A percentile compares a stretch with the other conserved stretches of the same genome.
Conservation (phyloP, 176 grass and related monocot species). For the Urochloa ruziziensis region DNA sequence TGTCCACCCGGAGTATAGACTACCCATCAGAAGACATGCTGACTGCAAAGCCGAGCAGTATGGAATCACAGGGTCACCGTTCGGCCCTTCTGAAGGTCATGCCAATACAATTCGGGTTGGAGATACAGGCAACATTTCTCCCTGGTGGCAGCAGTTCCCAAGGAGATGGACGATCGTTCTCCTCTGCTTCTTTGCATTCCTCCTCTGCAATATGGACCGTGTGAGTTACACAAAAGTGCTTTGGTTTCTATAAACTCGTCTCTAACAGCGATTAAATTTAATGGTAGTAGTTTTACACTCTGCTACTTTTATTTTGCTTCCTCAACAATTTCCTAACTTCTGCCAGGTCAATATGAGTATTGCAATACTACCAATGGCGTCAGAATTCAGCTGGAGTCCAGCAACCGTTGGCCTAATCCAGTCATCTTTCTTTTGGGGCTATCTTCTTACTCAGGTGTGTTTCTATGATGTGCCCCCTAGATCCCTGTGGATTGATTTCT, state of each 20-base stretch:
- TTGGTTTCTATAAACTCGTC: neutral
- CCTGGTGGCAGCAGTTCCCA: slow-evolving; percentile 87
- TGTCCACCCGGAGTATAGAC: slow-evolving; percentile 27
- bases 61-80: slow-evolving; percentile 54
- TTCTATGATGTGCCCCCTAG: too few species aligned
- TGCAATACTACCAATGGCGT: slow-evolving; percentile 92
- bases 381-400: slow-evolving; percentile 79
- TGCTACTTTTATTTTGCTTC: neutral
- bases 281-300: neutral
- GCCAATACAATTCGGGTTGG: slow-evolving; percentile 39
- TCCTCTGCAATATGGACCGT: slow-evolving; percentile 97
- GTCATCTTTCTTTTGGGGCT: slow-evolving; percentile 99
- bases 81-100: slow-evolving; percentile 47
- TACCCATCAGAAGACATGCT: slow-evolving; percentile 37
- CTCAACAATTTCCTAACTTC: neutral
- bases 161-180: slow-evolving; percentile 75
- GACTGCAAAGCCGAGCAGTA: slow-evolving; percentile 70
- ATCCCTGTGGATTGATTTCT: neutral
- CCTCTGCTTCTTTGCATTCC: slow-evolving; percentile 82
- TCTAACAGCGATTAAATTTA: neutral
- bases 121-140: slow-evolving; percentile 20
- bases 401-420: slow-evolving; percentile 91
- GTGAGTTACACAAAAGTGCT: slow-evolving; percentile 43
- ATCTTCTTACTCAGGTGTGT: slow-evolving; percentile 91
- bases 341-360: slow-evolving; percentile 98